Conservation (phyloP, 1,284 basidiomycete species). For the Ceratobasidium theobromae region DNA sequence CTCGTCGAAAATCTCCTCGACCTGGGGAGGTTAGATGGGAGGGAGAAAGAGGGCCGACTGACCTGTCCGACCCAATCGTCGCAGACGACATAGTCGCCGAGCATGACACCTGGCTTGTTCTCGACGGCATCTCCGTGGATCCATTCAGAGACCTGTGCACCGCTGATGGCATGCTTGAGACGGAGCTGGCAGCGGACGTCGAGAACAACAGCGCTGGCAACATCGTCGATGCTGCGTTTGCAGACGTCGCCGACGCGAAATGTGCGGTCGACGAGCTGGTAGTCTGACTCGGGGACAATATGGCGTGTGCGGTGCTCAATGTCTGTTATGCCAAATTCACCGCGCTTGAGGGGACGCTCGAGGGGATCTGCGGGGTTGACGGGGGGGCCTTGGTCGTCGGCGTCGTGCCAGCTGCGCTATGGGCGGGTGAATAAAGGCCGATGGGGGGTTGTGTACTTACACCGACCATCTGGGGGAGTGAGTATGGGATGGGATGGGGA, state of each 20-base stretch:
- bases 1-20: conserved; percentile 77
- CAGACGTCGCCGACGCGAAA: conserved; percentile 80
- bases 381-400: conserved; percentile 59
- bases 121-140: conserved; percentile 62
- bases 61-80: conserved; percentile 87
- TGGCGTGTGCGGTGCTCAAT: conserved; percentile 60
- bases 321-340: conserved; percentile 82
- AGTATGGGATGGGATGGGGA: conserved; percentile 36
- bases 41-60: conserved; percentile 17
- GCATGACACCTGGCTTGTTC: conserved; percentile 59
- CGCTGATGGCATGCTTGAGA: conserved; percentile 75
- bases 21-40: background rate
- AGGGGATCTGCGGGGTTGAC: conserved; percentile 60
- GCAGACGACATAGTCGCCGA: conserved; percentile 80
- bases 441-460: conserved; percentile 2
- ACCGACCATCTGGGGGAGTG: conserved; percentile 24
- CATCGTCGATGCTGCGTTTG: conserved; percentile 73
- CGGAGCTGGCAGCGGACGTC: conserved; percentile 61
- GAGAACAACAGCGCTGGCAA: conserved; percentile 76
- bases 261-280: conserved; percentile 75
- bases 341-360: conserved; percentile 70
- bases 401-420: conserved; percentile 81
- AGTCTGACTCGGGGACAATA: conserved; percentile 69
- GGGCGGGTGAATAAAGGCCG: background rate
- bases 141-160: conserved; percentile 63